Evolutionary conservation across 495 filamentous ascomycete species (phyloP), one percentile per base, ranked within the genome.

Genomic region (Aspergillus egyptiacus): DNA sequence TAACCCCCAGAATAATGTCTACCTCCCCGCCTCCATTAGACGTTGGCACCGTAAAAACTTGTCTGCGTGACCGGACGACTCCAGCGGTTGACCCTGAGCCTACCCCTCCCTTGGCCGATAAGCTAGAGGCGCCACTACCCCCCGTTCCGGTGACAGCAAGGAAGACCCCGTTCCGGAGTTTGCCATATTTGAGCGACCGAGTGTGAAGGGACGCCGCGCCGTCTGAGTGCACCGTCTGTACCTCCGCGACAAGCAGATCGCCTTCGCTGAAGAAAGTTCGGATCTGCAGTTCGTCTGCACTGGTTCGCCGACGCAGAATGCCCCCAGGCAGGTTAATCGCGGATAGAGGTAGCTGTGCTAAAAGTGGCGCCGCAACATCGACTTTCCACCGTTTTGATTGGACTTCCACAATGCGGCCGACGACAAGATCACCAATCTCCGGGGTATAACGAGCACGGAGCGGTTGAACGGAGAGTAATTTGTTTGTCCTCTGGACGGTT

Each of bases 311-410:
- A 24, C 93, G 80, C 57, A 96, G 76, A 57, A 96, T 95, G 25
- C 93, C 91, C 39, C 93, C 93, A 7, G 93, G 94, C 2, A 97
- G 71, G 61, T 98, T 97, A 67, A 98, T 97, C 31, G 87, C 83
- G 40, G 78, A 83, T 5, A 98, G 77, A 5, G 89, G 89, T 0
- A 98, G 79, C 17, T 81, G 73, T 0, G 91, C 91, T 1, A 95
- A 82, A 28, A 91, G 77, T 0, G 89, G 83, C 15, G 85, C 84
- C 41, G 86, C 84, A 36, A 98, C 84, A 61, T 98, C 94, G 53
- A 97, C 91, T 52, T 84, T 86, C 93, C 93, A 98, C 22, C 91
- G 83, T 63, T 82, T 81, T 6, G 83, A 79, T 60, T 95, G 89
- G 13, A 97, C 93, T 60, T 91, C 86, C 51, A 91, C 81, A 55